Conservation (phyloP, 768 basidiomycete species). For the Lyophyllum semitale region DNA sequence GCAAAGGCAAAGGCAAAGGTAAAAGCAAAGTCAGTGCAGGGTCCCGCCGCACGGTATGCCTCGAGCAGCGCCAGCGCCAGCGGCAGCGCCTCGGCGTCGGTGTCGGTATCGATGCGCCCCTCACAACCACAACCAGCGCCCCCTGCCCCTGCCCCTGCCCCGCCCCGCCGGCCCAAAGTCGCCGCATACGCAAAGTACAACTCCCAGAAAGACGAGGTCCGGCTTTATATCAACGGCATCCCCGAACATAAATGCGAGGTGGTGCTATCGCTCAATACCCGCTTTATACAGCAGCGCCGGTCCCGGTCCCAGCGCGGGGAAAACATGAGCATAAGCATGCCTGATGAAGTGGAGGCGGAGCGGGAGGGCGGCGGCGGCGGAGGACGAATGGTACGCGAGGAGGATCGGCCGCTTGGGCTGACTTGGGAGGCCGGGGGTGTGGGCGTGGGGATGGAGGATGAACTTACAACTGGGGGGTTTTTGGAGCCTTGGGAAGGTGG, state of each 20-base stretch:
- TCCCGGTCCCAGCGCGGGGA: not conserved
- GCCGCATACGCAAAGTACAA: not conserved
- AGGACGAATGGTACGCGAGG: too few species aligned
- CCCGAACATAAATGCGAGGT: not conserved
- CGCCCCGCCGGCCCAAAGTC: not conserved
- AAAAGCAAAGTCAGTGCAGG: not conserved
- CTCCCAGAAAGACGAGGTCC: not conserved
- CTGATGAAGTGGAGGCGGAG: not conserved
- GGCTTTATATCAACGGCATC: not conserved
- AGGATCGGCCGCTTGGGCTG: too few species aligned
- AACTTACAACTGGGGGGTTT: not conserved
- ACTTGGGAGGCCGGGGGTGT: too few species aligned
- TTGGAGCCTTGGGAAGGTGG: not conserved
- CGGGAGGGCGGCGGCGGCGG: too few species aligned
- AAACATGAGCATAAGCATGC: too few species aligned
- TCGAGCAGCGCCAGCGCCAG: not conserved
- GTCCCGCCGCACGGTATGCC: not conserved
- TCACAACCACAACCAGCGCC: not conserved
- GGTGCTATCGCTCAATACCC: not conserved
- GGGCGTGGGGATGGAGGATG: not conserved
- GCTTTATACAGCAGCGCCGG: not conserved
- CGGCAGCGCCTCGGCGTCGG: not conserved
- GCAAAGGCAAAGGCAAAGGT: not conserved
- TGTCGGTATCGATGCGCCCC: too few species aligned
- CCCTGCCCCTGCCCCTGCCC: not conserved